Evolutionary conservation across 768 basidiomycete species (phyloP).

Genomic region (Pholiota microspora): DNA sequence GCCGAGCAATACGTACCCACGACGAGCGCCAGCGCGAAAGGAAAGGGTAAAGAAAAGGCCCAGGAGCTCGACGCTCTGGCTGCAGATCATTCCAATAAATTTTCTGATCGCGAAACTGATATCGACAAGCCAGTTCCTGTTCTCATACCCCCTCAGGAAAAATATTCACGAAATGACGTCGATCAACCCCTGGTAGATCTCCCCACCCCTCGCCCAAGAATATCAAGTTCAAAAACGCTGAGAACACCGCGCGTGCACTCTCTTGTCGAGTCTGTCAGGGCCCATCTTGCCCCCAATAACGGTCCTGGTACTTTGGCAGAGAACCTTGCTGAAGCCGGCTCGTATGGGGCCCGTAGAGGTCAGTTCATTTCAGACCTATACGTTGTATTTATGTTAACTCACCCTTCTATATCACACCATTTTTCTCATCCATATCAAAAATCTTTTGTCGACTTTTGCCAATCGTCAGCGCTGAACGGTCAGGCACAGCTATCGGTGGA

Average conservation of each 20-base stretch:
- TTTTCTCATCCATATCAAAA: background rate
- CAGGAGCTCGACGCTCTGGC: background rate
- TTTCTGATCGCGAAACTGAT: background rate
- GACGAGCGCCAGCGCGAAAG: conserved; percentile 9
- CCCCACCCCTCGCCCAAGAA: background rate
- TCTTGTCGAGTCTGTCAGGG: conserved; percentile 46
- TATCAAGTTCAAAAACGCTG: background rate
- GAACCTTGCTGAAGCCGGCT: background rate
- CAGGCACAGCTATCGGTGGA: background rate
- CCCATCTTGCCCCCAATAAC: conserved; percentile 33
- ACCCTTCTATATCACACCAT: background rate
- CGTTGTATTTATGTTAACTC: conserved; percentile 1
- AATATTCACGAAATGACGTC: conserved; percentile 1
- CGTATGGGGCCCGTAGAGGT: conserved; percentile 7
- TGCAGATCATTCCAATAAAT: background rate
- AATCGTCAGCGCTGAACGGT: conserved; percentile 3
- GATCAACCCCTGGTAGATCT: background rate
- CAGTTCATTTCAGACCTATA: background rate
- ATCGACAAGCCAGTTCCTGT: background rate
- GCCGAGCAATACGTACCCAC: background rate
- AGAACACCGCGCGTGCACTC: conserved; percentile 35
- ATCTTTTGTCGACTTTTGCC: background rate
- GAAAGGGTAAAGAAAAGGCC: conserved; percentile 10
- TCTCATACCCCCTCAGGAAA: background rate
- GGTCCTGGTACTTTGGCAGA: background rate